Percentiles rank a stretch among this genome's conserved stretches.
phyloP scores from a whole-genome alignment of 495 filamentous ascomycete genomes.

The Xylaria venustula region DNA sequence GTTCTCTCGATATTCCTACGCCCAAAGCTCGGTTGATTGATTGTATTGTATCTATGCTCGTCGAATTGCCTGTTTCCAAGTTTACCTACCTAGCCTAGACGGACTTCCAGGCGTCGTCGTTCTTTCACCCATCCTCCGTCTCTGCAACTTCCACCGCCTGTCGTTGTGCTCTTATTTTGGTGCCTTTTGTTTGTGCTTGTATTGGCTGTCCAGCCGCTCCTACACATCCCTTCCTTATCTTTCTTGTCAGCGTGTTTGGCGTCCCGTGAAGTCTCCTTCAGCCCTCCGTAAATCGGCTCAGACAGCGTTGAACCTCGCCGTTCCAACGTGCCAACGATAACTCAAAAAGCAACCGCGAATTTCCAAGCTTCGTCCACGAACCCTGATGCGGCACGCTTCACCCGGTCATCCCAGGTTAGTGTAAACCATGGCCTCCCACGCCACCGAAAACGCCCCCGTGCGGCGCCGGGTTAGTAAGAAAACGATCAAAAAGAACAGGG shows the following conservation, averaged over 20 bases:
- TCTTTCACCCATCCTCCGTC: not conserved
- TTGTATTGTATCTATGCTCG: not conserved
- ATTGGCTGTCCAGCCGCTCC: not conserved
- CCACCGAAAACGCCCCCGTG: constrained; percentile 16
- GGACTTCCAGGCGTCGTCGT: not conserved
- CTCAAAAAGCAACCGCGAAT: too few relatives aligned
- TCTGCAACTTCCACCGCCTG: not conserved
- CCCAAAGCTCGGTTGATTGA: not conserved
- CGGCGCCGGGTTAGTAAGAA: constrained; percentile 45
- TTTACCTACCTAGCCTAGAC: too few relatives aligned
- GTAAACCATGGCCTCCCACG: constrained; percentile 19
- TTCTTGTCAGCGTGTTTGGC: not conserved
- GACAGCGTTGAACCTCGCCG: not conserved
- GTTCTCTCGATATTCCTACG: not conserved
- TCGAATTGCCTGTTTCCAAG: not conserved
- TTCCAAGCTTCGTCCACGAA: not conserved
- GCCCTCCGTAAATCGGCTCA: not conserved
- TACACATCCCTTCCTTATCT: not conserved
- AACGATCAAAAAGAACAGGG: constrained; percentile 59
- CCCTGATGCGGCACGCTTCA: not conserved
- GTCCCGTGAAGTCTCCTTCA: not conserved
- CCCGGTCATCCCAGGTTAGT: not conserved
- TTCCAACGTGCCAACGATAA: too few relatives aligned
- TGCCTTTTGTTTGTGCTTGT: not conserved
- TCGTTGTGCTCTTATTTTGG: not conserved